These are phyloP conservation scores for Alternaria triticina DNA, from an alignment of 2,329 filamentous ascomycete species.

Conservation along the genomic window DNA sequence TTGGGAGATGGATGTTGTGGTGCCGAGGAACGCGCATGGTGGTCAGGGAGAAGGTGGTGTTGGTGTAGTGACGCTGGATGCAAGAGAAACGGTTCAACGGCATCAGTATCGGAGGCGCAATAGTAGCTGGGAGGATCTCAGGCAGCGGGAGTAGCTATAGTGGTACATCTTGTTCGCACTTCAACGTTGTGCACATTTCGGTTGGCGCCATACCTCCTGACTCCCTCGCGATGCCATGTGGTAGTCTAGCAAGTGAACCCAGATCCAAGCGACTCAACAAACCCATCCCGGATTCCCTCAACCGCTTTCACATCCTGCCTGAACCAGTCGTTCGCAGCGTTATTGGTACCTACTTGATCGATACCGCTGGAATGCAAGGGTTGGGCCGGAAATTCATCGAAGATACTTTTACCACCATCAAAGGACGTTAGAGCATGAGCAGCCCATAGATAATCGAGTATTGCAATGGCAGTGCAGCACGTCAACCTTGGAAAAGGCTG, in stretches of 20 bases:
- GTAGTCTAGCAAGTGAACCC: neutral
- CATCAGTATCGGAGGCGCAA: neutral
- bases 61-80: neutral
- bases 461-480: no score
- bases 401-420: neutral
- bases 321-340: neutral
- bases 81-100: neutral
- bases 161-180: neutral
- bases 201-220: neutral
- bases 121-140: neutral
- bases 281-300: fast-evolving
- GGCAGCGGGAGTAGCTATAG: neutral
- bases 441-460: neutral
- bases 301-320: neutral
- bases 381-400: neutral
- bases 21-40: neutral
- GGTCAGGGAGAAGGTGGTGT: neutral
- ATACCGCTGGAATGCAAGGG: neutral
- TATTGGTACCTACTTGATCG: neutral
- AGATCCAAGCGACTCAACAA: neutral
- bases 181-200: neutral
- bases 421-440: fast-evolving
- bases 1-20: constrained; percentile 21
- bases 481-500: no score
- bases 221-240: neutral